Base-by-base conservation (phyloP, 1,139 yeast genomes). In the Saccharomycopsis phalli region DNA sequence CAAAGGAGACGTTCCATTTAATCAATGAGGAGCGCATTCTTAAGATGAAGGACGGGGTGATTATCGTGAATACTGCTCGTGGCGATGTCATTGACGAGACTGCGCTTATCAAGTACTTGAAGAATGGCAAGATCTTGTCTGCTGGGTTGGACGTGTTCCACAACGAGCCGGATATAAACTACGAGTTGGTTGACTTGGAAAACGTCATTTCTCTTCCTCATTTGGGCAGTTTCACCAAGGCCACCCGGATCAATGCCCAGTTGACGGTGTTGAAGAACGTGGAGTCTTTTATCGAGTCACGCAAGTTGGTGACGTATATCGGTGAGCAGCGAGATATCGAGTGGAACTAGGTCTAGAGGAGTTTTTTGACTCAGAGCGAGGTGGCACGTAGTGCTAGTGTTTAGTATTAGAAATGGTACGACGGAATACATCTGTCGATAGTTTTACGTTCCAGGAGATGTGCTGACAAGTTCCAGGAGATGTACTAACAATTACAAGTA, bases 141-240 rank as follows among this genome's bases (percentile, higher is more conserved):
- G 82, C 78, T 49, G 94, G 91, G 13, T 59, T 87, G 31, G 96
- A 87, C 57, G 96, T 87, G 26, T 81, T 75, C 59, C 95, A 84
- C 56, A 62, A 69, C 50, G 96, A 88, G 62, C 97, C 97, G 5
- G 52, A 73, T 48, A 77, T 76, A 16, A 68, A 79, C 28, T 58
- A 66, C 51, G 84, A 79, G 46, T 61, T 81, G 46, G 60, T 70
- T 37, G 62, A 64, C 14, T 56, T 73, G 51, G 74, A 75, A 3
- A 73, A 75, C 46, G 74, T 74, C 19, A 63, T 76, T 23, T 63
- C 78, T 45, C 65, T 76, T 50, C 84, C 84, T 7, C 84, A 77
- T 53, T 68, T 76, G 67, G 86, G 86, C 19, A 78, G 86, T 7
- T 72, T 68, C 50, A 62, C 81, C 5, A 51, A 50, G 34, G 81